These are phyloP conservation scores for Epichloe bromicola DNA, from an alignment of 2,329 filamentous ascomycete genomes.

Conservation along the genomic window DNA sequence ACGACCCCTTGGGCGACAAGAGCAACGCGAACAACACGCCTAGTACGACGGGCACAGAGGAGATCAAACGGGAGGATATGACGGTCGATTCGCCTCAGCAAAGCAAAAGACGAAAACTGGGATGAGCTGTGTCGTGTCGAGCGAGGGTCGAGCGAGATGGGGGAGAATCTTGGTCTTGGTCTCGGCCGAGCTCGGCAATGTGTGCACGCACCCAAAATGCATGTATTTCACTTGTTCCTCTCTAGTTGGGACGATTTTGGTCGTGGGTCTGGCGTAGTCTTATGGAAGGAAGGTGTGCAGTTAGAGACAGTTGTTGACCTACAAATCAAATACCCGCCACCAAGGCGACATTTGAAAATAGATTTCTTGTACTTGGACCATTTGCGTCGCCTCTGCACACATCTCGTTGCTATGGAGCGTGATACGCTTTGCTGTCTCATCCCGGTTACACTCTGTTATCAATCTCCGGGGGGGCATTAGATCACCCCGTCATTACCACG, in stretches of 20 bases:
- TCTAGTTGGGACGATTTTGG: not conserved
- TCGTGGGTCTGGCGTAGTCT: not conserved
- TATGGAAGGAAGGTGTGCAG: not conserved
- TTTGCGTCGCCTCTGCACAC: not conserved
- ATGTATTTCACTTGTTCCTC: no score
- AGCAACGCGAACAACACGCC: slow-evolving; percentile 23
- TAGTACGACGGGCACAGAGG: slow-evolving; percentile 37
- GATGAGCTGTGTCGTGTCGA: slow-evolving; percentile 8
- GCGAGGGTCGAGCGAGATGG: no score
- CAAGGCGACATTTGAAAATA: not conserved
- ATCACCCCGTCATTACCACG: no score
- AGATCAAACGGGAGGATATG: slow-evolving; percentile 33
- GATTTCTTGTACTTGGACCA: not conserved
- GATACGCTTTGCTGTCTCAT: no score
- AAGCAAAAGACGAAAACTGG: slow-evolving; percentile 26
- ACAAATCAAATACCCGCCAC: not conserved
- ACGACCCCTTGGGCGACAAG: not conserved
- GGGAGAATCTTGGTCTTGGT: no score
- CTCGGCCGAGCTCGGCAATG: not conserved
- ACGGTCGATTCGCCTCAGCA: slow-evolving; percentile 14
- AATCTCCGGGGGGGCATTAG: no score
- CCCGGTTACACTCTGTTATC: no score
- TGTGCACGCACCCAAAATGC: no score
- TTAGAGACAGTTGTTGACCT: not conserved
- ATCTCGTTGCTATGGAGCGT: not conserved